These are phyloP conservation scores for Mucor circinelloides DNA, from an alignment of 371 early-diverging fungal species.

Conservation along the genomic window DNA sequence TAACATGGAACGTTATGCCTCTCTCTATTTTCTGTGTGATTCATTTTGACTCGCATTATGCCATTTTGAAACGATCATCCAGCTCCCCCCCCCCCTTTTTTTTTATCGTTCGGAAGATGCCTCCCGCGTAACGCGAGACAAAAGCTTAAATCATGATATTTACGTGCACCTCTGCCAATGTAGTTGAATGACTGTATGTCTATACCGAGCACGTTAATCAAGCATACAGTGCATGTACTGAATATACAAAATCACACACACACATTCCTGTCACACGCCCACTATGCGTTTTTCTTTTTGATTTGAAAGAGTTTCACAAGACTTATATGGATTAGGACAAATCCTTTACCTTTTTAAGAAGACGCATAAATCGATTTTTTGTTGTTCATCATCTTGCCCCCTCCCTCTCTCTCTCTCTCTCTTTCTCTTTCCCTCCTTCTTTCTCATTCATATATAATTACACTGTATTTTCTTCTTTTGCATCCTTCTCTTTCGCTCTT, in stretches of 20 bases:
- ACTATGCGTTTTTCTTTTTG: not conserved
- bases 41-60: not conserved
- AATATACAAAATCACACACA: not conserved
- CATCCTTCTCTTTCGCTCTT: not conserved
- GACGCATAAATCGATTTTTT: slow-evolving; percentile 11
- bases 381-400: not conserved
- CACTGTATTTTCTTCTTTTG: slow-evolving; percentile 13
- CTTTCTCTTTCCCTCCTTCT: not conserved
- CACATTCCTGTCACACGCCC: not conserved
- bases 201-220: not conserved
- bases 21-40: not conserved
- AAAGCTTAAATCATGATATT: not conserved
- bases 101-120: not conserved
- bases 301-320: not conserved
- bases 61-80: not conserved
- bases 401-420: not conserved
- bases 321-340: not conserved
- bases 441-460: not conserved
- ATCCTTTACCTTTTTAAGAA: not conserved
- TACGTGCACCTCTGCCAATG: not conserved
- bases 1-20: too few species aligned
- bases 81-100: not conserved
- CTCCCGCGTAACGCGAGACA: not conserved
- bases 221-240: not conserved
- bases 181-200: not conserved